Evolutionary conservation across 768 basidiomycete genomes (phyloP).

Genomic region (Myochromella boudieri): DNA sequence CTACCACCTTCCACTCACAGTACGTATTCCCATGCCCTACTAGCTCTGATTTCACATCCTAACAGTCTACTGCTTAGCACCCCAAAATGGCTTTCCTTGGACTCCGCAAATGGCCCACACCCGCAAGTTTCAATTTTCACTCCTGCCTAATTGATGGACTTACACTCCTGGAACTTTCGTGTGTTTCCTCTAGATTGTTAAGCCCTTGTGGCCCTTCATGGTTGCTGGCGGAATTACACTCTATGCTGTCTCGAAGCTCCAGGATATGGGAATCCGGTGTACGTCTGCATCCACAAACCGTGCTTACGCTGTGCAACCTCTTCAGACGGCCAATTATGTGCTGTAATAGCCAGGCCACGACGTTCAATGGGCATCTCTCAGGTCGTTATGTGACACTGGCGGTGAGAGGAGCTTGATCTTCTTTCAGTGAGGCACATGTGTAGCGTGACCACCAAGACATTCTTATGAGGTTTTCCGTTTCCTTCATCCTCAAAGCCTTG

Average conservation of each 20-base stretch:
- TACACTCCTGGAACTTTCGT: not conserved
- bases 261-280: conserved; percentile 73
- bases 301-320: too few relatives aligned
- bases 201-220: conserved; percentile 82
- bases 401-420: too few relatives aligned
- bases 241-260: conserved; percentile 65
- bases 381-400: too few relatives aligned
- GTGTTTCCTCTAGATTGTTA: conserved; percentile 47
- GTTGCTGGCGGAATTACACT: conserved; percentile 62
- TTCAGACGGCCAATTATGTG: too few relatives aligned
- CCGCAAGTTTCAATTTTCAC: conserved; percentile 45
- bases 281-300: too few relatives aligned
- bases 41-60: conserved; percentile 1
- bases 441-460: too few relatives aligned
- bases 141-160: conserved; percentile 13
- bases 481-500: too few relatives aligned
- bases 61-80: conserved; percentile 17
- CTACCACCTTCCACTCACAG: conserved; percentile 17
- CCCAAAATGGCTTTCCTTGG: conserved; percentile 70
- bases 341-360: too few relatives aligned
- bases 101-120: conserved; percentile 80
- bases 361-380: too few relatives aligned
- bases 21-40: conserved; percentile 1
- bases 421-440: too few relatives aligned
- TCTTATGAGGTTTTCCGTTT: too few relatives aligned